Evolutionary conservation across 768 basidiomycete species (phyloP).

Genomic region (Leccinum longicurvipes): DNA sequence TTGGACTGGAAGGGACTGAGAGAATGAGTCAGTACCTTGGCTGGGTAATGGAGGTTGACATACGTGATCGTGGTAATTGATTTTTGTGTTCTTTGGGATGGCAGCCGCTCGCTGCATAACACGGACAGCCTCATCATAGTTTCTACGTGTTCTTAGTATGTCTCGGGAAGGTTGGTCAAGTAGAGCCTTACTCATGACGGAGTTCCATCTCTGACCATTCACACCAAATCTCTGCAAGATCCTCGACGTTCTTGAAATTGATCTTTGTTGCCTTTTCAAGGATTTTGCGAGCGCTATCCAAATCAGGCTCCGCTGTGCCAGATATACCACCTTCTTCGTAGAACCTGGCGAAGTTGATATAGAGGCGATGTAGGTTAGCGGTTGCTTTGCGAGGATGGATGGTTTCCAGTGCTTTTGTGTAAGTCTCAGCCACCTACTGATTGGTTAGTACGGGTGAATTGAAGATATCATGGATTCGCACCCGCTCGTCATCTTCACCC

Average conservation of each 20-base stretch:
- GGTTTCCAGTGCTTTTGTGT: constrained; percentile 84
- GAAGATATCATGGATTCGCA: constrained; percentile 26
- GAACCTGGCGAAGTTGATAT: constrained; percentile 94
- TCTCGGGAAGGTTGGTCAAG: not conserved
- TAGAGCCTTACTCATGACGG: constrained; percentile 76
- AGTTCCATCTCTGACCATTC: constrained; percentile 99
- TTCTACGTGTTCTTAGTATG: constrained; percentile 47
- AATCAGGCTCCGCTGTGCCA: constrained; percentile 74
- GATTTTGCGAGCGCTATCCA: constrained; percentile 86
- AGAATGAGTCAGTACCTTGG: constrained; percentile 11
- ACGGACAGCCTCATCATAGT: constrained; percentile 92
- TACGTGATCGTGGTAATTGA: constrained; percentile 96
- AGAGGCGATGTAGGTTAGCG: constrained; percentile 84
- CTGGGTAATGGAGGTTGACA: constrained; percentile 11
- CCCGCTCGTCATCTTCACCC: constrained; percentile 93
- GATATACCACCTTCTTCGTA: constrained; percentile 93
- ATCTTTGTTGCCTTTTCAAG: constrained; percentile 90
- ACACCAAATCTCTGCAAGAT: constrained; percentile 97
- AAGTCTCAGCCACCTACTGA: constrained; percentile 84
- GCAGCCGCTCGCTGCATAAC: constrained; percentile 97
- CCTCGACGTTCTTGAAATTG: constrained; percentile 93
- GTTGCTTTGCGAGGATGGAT: constrained; percentile 87
- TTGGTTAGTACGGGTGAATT: not conserved
- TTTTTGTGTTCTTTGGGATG: constrained; percentile 83
- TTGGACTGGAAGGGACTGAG: constrained; percentile 79